Evolutionary conservation across 1,284 basidiomycete species (phyloP).

Genomic region (Malassezia slooffiae): DNA sequence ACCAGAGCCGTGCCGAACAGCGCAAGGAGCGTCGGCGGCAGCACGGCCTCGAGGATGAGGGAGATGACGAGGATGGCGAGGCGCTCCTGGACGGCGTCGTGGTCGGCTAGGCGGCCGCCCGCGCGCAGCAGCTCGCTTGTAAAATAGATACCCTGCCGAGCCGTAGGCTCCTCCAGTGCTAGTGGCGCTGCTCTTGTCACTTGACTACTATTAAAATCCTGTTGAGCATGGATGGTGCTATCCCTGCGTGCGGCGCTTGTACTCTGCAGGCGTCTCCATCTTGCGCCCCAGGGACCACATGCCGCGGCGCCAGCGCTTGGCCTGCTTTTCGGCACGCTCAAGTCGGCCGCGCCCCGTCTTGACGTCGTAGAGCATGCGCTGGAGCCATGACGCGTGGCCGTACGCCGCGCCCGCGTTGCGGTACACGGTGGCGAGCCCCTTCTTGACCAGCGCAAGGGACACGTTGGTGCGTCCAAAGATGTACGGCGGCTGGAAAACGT

Average conservation of each 20-base stretch:
- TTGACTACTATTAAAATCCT: too few relatives aligned
- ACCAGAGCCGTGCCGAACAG: conserved; percentile 15
- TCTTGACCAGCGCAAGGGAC: conserved; percentile 30
- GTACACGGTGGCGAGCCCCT: conserved; percentile 42
- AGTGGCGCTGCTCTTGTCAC: too few relatives aligned
- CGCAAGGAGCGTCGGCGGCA: conserved; percentile 16
- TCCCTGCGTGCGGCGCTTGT: conserved; percentile 11
- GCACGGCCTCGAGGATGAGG: conserved; percentile 19
- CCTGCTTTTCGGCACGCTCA: conserved; percentile 12
- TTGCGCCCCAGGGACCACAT: conserved; percentile 9
- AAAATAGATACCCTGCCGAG: too few relatives aligned
- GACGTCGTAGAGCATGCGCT: background rate
- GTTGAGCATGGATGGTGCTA: too few relatives aligned
- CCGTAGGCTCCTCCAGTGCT: too few relatives aligned
- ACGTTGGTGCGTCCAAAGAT: conserved; percentile 41
- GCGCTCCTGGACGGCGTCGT: conserved; percentile 21
- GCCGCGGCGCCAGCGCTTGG: conserved; percentile 7
- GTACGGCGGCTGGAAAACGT: conserved; percentile 38
- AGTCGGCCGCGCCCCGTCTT: conserved; percentile 1
- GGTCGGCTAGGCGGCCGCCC: conserved; percentile 20
- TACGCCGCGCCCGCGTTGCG: conserved; percentile 36
- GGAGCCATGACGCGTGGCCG: conserved; percentile 24
- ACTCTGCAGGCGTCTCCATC: conserved; percentile 11
- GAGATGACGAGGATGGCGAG: conserved; percentile 14
- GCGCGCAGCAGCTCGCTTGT: too few relatives aligned